Evolutionary conservation across 768 basidiomycete species (phyloP).

Genomic region (Tulasnella sp.): DNA sequence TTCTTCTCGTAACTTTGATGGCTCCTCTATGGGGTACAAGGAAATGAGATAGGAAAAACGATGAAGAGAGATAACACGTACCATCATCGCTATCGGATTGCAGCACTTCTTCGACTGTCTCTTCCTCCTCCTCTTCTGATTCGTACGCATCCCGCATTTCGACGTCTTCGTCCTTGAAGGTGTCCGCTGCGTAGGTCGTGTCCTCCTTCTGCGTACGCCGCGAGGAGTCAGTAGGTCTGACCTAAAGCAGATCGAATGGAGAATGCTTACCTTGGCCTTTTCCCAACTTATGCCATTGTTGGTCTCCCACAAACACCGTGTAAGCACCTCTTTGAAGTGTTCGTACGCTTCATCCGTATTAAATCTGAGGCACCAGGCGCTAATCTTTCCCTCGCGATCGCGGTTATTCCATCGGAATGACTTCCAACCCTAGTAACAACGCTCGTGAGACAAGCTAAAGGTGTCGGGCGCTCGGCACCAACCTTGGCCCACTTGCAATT

Average conservation of each 20-base stretch:
- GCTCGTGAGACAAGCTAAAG: conserved; percentile 20
- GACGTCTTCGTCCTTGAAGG: conserved; percentile 57
- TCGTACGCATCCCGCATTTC: conserved; percentile 73
- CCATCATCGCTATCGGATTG: conserved; percentile 35
- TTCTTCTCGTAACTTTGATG: conserved; percentile 18
- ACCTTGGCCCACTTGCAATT: conserved; percentile 29
- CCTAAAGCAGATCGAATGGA: background rate
- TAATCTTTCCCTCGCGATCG: conserved; percentile 39
- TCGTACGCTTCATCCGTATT: conserved; percentile 41
- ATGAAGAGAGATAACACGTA: background rate
- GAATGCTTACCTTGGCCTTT: conserved; percentile 54
- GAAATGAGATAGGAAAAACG: background rate
- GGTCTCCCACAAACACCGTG: conserved; percentile 67
- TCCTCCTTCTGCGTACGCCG: conserved; percentile 52
- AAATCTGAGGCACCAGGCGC: conserved; percentile 80
- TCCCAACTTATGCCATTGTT: conserved; percentile 59
- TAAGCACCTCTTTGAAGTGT: conserved; percentile 49
- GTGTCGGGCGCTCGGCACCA: no score
- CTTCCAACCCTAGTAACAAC: conserved; percentile 18
- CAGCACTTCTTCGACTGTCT: conserved; percentile 59
- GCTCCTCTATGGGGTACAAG: background rate
- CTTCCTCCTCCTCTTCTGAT: conserved; percentile 54
- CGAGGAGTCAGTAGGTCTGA: background rate
- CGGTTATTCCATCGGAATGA: conserved; percentile 86
- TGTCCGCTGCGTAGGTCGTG: conserved; percentile 65